Evolutionary conservation across 225 moss, liverwort and hornwort genomes (phyloP).

Genomic region (Pseudoscleropodium purum): DNA sequence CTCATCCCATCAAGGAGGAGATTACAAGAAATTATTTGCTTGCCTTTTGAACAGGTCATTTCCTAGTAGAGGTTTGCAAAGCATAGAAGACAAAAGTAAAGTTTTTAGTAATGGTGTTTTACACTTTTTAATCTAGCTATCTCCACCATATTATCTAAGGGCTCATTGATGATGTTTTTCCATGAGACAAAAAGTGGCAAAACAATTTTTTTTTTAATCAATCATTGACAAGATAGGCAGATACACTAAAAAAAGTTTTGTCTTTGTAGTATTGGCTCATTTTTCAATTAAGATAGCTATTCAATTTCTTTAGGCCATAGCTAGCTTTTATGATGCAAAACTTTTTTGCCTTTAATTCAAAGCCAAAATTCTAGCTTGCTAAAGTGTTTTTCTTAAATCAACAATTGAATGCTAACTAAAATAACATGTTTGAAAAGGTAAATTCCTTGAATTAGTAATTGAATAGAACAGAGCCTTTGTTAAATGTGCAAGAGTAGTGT

Average conservation of each 20-base stretch:
- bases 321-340: not conserved
- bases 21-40: no score
- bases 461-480: not conserved
- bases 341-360: not conserved
- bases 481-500: not conserved
- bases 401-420: not conserved
- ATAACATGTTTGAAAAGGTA: not conserved
- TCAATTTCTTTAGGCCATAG: not conserved
- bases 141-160: no score
- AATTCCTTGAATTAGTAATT: not conserved
- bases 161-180: no score
- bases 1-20: no score
- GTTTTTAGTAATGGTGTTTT: no score
- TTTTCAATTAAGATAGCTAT: not conserved
- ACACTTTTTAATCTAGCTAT: no score
- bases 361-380: rapidly evolving
- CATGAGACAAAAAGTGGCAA: no score
- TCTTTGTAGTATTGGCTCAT: not conserved
- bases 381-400: not conserved
- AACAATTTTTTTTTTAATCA: not conserved
- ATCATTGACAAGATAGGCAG: not conserved
- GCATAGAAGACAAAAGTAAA: no score
- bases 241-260: rapidly evolving
- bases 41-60: no score
- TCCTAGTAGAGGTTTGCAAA: no score